Evolutionary conservation across 176 grass and related monocot genomes (phyloP).

Genomic region (bread wheat (Triticum aestivum)): DNA sequence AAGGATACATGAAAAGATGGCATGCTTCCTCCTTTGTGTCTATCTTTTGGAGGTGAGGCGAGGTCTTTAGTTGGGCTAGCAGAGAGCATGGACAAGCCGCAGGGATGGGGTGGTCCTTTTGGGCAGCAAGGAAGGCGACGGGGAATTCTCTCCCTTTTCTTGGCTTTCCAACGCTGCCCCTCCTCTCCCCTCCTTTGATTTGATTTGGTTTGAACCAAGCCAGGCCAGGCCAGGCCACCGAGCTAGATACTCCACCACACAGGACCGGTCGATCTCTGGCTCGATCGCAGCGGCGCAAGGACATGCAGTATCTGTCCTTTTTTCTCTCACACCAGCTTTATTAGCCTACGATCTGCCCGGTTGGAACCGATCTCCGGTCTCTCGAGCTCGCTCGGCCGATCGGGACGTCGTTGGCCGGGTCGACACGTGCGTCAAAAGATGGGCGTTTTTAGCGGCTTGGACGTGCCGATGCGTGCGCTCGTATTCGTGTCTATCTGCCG

Average conservation of each 20-base stretch:
- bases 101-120: slow-evolving; percentile 15
- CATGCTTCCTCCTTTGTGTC: slow-evolving; percentile 33
- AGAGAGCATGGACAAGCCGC: not conserved
- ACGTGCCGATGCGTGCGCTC: slow-evolving; percentile 17
- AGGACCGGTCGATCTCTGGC: not conserved
- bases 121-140: slow-evolving; percentile 22
- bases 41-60: slow-evolving; percentile 26
- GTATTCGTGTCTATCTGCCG: not conserved
- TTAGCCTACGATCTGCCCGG: not conserved
- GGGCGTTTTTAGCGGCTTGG: slow-evolving; percentile 23
- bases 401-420: not conserved
- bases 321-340: not conserved
- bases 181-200: not conserved
- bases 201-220: not conserved
- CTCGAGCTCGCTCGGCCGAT: not conserved
- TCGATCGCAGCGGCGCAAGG: slow-evolving; percentile 3
- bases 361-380: not conserved
- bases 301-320: not conserved
- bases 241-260: not conserved
- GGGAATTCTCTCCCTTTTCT: slow-evolving; percentile 14
- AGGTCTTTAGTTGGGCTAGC: not conserved
- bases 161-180: not conserved
- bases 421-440: slow-evolving; percentile 30
- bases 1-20: slow-evolving; percentile 37
- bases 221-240: not conserved